These are phyloP conservation scores for Plasmodium chabaudi DNA, from an alignment of 169 alveolate species.

Conservation along the genomic window DNA sequence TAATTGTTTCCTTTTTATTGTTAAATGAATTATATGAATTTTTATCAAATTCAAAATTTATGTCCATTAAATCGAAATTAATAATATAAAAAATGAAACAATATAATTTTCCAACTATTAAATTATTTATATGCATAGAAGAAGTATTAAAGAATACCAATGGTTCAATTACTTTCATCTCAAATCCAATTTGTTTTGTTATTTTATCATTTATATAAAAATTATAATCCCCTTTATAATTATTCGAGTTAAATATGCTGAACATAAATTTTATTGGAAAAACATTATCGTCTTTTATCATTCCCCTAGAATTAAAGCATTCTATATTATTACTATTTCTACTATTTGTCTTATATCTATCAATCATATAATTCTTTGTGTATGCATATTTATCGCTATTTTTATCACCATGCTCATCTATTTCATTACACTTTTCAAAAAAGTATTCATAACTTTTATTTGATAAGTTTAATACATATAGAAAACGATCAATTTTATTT, in stretches of 20 bases:
- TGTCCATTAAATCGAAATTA: slow-evolving; percentile 59
- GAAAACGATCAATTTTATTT: slow-evolving; percentile 2
- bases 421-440: slow-evolving; percentile 32
- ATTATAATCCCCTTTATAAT: slow-evolving; percentile 34
- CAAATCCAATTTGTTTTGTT: slow-evolving; percentile 16
- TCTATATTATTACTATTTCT: slow-evolving; percentile 29
- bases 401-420: background rate
- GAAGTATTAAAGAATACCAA: slow-evolving; percentile 62
- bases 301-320: slow-evolving; percentile 49
- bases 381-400: background rate
- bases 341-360: background rate
- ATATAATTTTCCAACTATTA: slow-evolving; percentile 63
- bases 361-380: background rate
- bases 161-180: slow-evolving; percentile 43
- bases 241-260: slow-evolving; percentile 21
- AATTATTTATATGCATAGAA: slow-evolving; percentile 58
- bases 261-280: slow-evolving; percentile 25
- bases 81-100: slow-evolving; percentile 67
- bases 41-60: slow-evolving; percentile 70
- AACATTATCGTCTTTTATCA: slow-evolving; percentile 24
- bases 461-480: slow-evolving; percentile 47
- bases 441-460: slow-evolving; percentile 19
- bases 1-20: slow-evolving; percentile 60
- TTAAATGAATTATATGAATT: slow-evolving; percentile 58
- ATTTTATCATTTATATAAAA: slow-evolving; percentile 29